Evolutionary conservation across 2,329 filamentous ascomycete genomes (phyloP).

Genomic region (Aureobasidium sp.): DNA sequence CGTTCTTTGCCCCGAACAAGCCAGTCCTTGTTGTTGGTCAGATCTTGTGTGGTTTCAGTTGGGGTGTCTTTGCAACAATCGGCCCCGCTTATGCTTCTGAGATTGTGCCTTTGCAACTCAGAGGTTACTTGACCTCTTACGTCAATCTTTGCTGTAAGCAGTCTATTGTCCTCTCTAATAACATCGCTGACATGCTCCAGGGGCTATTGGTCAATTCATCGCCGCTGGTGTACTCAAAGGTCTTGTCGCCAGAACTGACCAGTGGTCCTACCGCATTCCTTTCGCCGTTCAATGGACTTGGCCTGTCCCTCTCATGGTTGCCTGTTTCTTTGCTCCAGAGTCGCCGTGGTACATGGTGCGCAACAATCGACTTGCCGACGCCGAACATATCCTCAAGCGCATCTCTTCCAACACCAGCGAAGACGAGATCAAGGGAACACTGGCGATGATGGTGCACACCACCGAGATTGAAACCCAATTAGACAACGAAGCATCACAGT

Average conservation of each 20-base stretch:
- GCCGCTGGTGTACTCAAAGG: conserved; percentile 35
- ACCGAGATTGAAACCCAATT: conserved; percentile 26
- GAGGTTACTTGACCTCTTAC: conserved; percentile 51
- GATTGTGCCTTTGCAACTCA: conserved; percentile 50
- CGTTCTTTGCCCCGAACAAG: conserved; percentile 6
- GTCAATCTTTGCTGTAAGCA: conserved; percentile 50
- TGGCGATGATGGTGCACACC: conserved; percentile 33
- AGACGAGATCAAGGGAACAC: conserved; percentile 4
- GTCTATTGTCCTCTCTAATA: no score
- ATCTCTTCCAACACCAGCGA: conserved; percentile 25
- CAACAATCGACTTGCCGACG: conserved; percentile 28
- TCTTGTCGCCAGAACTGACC: conserved; percentile 24
- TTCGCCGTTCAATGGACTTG: conserved; percentile 41
- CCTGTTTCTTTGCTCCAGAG: conserved; percentile 28
- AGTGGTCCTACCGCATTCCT: conserved; percentile 38
- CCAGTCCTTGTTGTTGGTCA: conserved; percentile 4
- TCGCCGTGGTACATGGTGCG: conserved; percentile 31
- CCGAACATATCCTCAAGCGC: conserved; percentile 27
- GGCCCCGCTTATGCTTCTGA: conserved; percentile 59
- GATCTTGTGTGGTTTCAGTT: conserved; percentile 1
- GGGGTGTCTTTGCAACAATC: conserved; percentile 46
- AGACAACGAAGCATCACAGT: conserved; percentile 19
- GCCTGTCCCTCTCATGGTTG: conserved; percentile 31
- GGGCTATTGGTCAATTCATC: conserved; percentile 52
- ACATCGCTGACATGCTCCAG: not conserved